Base-by-base conservation (phyloP, 208 protist genomes). In the Leishmania tropica region DNA sequence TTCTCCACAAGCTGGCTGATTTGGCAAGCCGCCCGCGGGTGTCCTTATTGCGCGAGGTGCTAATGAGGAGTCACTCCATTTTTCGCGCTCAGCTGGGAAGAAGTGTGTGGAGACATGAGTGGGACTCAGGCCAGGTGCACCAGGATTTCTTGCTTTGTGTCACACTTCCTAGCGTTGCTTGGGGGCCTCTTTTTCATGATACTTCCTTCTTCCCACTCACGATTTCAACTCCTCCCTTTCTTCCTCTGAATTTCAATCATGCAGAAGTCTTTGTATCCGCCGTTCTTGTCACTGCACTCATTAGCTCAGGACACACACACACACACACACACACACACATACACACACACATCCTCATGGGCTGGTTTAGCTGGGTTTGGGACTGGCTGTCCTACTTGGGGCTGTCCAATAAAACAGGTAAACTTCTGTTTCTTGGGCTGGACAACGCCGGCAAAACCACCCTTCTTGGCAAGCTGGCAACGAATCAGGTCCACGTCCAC, bases 371-470 rank as follows among this genome's bases (percentile, higher is more conserved):
- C 80, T 99, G 97, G 98, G 92, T 99, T 72, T 98, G 93, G 92
- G 93, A 95, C 51, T 92, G 96, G 86, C 87, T 99, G 76, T 93
- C 90, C 64, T 99, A 94, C 85, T 88, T 99, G 54, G 96, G 98
- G 70, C 83, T 97, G 58, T 92, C 87, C 53, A 97, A 95, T 85
- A 98, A 98, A 72, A 95, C 86, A 1, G 96, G 96, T 1, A 98
- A 97, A 83, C 99, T 99, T 65, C 90, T 99, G 6, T 99, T 99
- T 89, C 95, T 99, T 24, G 99, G 99, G 24, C 93, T 99, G 31
- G 99, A 99, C 90, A 99, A 99, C 90, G 99, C 99, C 13, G 99
- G 99, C 56, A 99, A 99, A 88, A 99, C 99, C 8, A 99, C 99
- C 8, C 92, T 99, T 3, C 90, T 99, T 24, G 99, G 99, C 45